Conservation (phyloP, 192 early-diverging fungal genomes). For the Phycomyces blakesleeanus region DNA sequence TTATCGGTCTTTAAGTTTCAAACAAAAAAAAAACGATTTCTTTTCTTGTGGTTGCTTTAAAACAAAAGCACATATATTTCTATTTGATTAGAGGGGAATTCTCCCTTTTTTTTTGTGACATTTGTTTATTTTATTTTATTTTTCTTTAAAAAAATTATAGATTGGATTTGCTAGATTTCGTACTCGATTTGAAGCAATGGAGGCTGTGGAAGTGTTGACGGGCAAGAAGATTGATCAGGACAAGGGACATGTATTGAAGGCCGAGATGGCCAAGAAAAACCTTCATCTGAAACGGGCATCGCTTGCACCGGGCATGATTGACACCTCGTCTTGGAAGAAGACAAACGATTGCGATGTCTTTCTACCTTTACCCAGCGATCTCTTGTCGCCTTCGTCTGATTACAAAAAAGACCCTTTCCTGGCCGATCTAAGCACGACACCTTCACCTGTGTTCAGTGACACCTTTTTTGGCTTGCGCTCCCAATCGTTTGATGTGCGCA, state of each 20-base stretch:
- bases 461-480: constrained; percentile 27
- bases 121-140: constrained; percentile 1
- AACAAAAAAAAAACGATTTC: no score
- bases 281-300: constrained; percentile 82
- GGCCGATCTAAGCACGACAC: not conserved
- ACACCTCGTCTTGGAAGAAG: not conserved
- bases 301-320: constrained; percentile 1
- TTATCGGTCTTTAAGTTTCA: no score
- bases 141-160: no score
- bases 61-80: no score
- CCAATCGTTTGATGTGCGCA: constrained; percentile 35
- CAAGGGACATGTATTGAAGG: constrained; percentile 81
- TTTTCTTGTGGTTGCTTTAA: no score
- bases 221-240: constrained; percentile 89
- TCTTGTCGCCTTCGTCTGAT: constrained; percentile 46
- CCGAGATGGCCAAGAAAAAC: constrained; percentile 99
- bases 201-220: constrained; percentile 84
- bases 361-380: constrained; percentile 50
- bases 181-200: constrained; percentile 80
- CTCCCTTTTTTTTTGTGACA: not conserved
- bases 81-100: no score
- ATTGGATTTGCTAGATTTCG: constrained; percentile 99
- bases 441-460: constrained; percentile 40
- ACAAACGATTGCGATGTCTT: constrained; percentile 36
- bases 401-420: constrained; percentile 19